Evolutionary conservation across 1,284 basidiomycete species (phyloP).

Genomic region (Ganoderma multipileum): DNA sequence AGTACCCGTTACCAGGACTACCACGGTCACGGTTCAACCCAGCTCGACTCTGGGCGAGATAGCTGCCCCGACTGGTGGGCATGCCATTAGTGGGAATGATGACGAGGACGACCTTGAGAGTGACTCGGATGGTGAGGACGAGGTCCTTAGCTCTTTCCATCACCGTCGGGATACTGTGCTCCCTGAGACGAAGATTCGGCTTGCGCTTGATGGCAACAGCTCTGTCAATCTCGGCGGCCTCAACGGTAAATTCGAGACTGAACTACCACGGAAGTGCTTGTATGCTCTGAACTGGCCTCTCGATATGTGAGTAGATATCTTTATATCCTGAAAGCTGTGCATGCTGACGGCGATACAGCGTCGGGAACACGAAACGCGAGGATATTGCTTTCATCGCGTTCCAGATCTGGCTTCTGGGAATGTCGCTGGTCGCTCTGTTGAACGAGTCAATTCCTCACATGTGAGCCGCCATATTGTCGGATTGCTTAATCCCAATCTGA

Average conservation of each 20-base stretch:
- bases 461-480: constrained; percentile 38
- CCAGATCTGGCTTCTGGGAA: constrained; percentile 81
- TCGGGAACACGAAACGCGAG: constrained; percentile 76
- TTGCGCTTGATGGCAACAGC: constrained; percentile 43
- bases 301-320: constrained; percentile 52
- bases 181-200: constrained; percentile 14
- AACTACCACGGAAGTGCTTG: constrained; percentile 56
- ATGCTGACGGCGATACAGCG: constrained; percentile 44
- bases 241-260: constrained; percentile 46
- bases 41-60: not conserved
- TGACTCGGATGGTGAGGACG: constrained; percentile 17
- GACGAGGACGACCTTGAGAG: constrained; percentile 25
- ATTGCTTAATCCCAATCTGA: not conserved
- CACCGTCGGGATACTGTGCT: constrained; percentile 9
- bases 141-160: constrained; percentile 9
- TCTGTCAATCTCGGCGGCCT: constrained; percentile 49
- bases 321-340: not conserved
- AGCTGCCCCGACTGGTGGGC: not conserved
- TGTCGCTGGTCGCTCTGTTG: constrained; percentile 78
- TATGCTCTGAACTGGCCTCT: constrained; percentile 72
- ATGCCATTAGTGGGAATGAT: constrained; percentile 1
- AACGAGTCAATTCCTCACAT: constrained; percentile 86
- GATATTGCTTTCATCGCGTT: constrained; percentile 80
- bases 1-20: constrained; percentile 12
- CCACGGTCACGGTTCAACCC: constrained; percentile 14